These are phyloP conservation scores for Candida incommunis DNA, from an alignment of 805 yeast species.

Conservation along the genomic window DNA sequence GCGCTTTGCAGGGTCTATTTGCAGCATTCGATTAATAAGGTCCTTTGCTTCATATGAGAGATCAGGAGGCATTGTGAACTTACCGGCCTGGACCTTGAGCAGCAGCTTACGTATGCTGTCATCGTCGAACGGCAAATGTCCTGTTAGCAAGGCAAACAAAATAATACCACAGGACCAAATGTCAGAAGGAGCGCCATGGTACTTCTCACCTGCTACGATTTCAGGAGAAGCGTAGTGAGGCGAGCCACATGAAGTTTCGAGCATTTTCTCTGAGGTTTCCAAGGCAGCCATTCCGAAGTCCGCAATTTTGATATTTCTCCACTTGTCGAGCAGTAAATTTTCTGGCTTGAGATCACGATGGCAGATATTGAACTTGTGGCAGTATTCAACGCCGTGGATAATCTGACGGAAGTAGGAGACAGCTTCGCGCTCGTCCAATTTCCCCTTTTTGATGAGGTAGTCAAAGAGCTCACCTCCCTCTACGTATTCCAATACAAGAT, in stretches of 20 bases:
- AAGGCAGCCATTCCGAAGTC: constrained; percentile 99
- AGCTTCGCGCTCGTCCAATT: constrained; percentile 81
- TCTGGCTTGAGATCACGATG: constrained; percentile 83
- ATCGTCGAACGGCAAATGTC: constrained; percentile 93
- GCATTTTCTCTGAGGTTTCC: constrained; percentile 63
- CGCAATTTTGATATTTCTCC: constrained; percentile 85
- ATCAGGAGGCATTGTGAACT: constrained; percentile 67
- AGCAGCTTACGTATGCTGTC: constrained; percentile 81
- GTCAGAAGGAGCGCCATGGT: constrained; percentile 94
- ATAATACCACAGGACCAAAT: constrained; percentile 98
- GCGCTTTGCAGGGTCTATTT: constrained; percentile 68
- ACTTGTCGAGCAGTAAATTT: constrained; percentile 62
- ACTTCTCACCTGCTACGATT: constrained; percentile 85
- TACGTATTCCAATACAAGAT: constrained; percentile 84
- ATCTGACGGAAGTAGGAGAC: constrained; percentile 79
- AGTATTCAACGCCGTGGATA: constrained; percentile 67
- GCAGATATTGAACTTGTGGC: constrained; percentile 77
- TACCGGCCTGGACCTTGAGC: constrained; percentile 83
- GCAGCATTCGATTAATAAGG: constrained; percentile 64
- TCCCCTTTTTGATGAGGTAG: constrained; percentile 76
- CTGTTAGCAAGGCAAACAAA: constrained; percentile 82
- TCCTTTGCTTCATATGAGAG: constrained; percentile 79
- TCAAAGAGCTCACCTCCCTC: constrained; percentile 97
- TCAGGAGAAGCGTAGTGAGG: constrained; percentile 99
- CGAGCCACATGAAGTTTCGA: constrained; percentile 94